Conservation (phyloP, 2,329 filamentous ascomycete genomes). For the Proliferodiscus dingleyae region DNA sequence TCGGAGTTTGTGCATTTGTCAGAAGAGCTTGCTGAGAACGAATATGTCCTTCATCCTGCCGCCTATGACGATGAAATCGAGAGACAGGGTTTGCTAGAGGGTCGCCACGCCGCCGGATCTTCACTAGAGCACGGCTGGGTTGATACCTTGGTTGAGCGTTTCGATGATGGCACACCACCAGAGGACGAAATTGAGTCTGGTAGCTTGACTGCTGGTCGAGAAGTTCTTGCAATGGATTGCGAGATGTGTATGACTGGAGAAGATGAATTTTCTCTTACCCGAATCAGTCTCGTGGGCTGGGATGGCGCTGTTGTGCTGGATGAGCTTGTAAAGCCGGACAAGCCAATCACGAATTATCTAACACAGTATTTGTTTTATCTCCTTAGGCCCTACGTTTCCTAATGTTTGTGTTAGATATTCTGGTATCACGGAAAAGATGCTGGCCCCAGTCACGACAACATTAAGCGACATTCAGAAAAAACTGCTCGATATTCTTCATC, state of each 20-base stretch:
- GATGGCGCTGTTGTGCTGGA: conserved; percentile 77
- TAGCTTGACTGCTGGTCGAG: conserved; percentile 76
- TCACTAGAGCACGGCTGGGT: conserved; percentile 68
- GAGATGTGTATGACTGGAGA: conserved; percentile 93
- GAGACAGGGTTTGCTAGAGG: conserved; percentile 46
- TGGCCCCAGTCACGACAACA: conserved; percentile 77
- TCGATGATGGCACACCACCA: conserved; percentile 64
- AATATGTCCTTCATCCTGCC: conserved; percentile 79
- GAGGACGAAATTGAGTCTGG: conserved; percentile 71
- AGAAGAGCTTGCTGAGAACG: conserved; percentile 74
- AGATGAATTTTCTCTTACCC: conserved; percentile 75
- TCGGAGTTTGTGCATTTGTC: conserved; percentile 70
- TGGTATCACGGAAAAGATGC: conserved; percentile 83
- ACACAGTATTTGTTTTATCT: conserved; percentile 49
- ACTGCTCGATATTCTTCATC: conserved; percentile 66
- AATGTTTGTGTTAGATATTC: conserved; percentile 53
- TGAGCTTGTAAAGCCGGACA: conserved; percentile 84
- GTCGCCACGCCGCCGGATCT: conserved; percentile 46
- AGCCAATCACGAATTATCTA: conserved; percentile 87
- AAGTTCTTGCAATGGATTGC: conserved; percentile 81
- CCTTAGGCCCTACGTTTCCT: conserved; percentile 12
- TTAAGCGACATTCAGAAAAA: conserved; percentile 76
- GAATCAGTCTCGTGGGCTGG: conserved; percentile 85
- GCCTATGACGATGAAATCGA: conserved; percentile 56
- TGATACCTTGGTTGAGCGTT: conserved; percentile 62